Conservation (phyloP, 129 eudicot species). For the Ambrosia trifida region DNA sequence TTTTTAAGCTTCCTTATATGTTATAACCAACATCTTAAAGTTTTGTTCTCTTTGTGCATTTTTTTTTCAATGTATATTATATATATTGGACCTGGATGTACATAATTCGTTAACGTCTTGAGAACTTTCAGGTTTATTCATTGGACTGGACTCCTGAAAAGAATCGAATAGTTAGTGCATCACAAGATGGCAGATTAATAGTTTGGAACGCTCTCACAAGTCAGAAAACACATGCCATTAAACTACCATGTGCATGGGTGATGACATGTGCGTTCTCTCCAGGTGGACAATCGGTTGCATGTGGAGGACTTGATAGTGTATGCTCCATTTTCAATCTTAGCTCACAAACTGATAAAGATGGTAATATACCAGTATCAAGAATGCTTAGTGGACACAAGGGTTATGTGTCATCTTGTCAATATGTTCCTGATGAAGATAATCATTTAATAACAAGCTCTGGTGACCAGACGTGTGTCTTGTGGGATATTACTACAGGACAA, state of each 20-base stretch:
- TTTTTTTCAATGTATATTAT: neutral
- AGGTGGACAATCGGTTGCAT: slow-evolving; percentile 90
- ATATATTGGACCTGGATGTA: neutral
- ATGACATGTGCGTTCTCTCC: slow-evolving; percentile 99
- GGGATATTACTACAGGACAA: slow-evolving; percentile 91
- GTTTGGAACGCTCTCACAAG: slow-evolving; percentile 98
- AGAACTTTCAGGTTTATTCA: slow-evolving; percentile 71
- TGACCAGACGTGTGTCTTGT: slow-evolving; percentile 85
- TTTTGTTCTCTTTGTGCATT: neutral
- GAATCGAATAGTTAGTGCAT: slow-evolving; percentile 92
- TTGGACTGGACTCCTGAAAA: slow-evolving; percentile 91
- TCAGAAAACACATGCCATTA: slow-evolving; percentile 92
- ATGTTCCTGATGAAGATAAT: slow-evolving; percentile 89
- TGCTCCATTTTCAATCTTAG: slow-evolving; percentile 86
- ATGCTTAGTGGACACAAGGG: slow-evolving; percentile 91
- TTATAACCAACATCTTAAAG: neutral
- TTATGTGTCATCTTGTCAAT: slow-evolving; percentile 85
- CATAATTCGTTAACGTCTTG: neutral
- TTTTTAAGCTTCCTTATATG: too few relatives aligned
- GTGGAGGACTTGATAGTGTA: slow-evolving; percentile 92
- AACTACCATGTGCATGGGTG: slow-evolving; percentile 96
- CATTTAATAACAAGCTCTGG: slow-evolving; percentile 90
- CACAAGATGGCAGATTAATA: slow-evolving; percentile 93
- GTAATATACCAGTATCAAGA: slow-evolving; percentile 81
- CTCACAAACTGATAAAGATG: slow-evolving; percentile 76